phyloP scores from a whole-genome alignment of 2,329 filamentous ascomycete genomes.

The Botryotinia calthae region DNA sequence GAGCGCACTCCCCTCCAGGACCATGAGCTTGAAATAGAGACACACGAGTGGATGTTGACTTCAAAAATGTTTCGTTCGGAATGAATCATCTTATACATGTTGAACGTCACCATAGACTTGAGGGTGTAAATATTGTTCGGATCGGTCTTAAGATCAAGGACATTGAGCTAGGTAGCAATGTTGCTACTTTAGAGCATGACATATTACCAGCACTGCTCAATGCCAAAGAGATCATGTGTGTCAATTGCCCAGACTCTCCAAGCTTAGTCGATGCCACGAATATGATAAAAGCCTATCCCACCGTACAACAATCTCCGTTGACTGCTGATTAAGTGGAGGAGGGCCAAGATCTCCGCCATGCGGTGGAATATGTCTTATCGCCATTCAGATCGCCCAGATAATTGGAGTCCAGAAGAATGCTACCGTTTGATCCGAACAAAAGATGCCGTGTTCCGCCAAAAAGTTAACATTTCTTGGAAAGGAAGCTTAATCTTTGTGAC shows the following conservation, averaged over 20 bases:
- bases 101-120: conserved; percentile 16
- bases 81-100: conserved; percentile 31
- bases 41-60: conserved; percentile 42
- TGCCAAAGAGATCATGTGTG: conserved; percentile 37
- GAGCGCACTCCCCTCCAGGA: neutral
- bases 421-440: conserved; percentile 29
- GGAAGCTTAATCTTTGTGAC: conserved; percentile 37
- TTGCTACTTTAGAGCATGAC: conserved; percentile 44
- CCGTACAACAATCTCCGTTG: conserved; percentile 31
- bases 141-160: conserved; percentile 18
- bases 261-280: conserved; percentile 30
- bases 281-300: conserved; percentile 29
- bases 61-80: conserved; percentile 43
- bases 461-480: conserved; percentile 27
- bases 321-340: conserved; percentile 28
- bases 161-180: conserved; percentile 23
- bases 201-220: conserved; percentile 43
- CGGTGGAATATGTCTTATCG: conserved; percentile 38
- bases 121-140: conserved; percentile 23
- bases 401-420: conserved; percentile 34
- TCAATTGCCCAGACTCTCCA: conserved; percentile 26
- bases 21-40: neutral
- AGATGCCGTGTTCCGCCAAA: conserved; percentile 25
- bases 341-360: conserved; percentile 29
- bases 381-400: conserved; percentile 29